A percentile compares a stretch with the other conserved stretches of the same genome.
Conservation (phyloP, 139 green algal genomes). For the Trebouxia sp. region DNA sequence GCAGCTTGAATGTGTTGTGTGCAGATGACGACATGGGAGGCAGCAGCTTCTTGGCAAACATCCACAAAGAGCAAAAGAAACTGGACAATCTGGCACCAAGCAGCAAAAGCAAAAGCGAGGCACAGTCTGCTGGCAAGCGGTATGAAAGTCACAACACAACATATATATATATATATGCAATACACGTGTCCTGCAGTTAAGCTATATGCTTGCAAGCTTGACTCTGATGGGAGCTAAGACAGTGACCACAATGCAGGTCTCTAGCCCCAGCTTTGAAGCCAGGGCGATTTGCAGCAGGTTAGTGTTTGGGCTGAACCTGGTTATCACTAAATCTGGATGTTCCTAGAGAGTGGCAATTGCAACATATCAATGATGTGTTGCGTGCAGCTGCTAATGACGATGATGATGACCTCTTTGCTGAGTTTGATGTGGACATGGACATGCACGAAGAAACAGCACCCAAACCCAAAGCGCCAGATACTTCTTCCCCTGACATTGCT, state of each 20-base stretch:
- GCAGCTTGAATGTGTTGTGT: not conserved
- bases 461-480: not conserved
- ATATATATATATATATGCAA: not conserved
- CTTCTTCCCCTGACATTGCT: not conserved
- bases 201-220: too few relatives aligned
- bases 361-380: not conserved
- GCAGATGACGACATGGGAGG: constrained; percentile 24
- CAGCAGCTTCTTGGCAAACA: not conserved
- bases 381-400: constrained; percentile 30
- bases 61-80: constrained; percentile 19
- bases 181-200: not conserved
- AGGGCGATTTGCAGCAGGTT: constrained; percentile 3
- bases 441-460: not conserved
- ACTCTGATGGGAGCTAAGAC: too few relatives aligned
- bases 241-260: not conserved
- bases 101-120: not conserved
- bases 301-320: too few relatives aligned
- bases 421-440: constrained; percentile 34
- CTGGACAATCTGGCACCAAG: constrained; percentile 2
- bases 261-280: not conserved
- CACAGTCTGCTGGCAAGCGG: not conserved
- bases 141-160: too few relatives aligned
- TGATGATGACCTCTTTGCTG: constrained; percentile 31
- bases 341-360: too few relatives aligned
- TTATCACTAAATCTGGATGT: too few relatives aligned